Percentiles rank a stretch among this genome's conserved stretches.
Conservation (phyloP, 768 basidiomycete genomes). For the Mycena polygramma region DNA sequence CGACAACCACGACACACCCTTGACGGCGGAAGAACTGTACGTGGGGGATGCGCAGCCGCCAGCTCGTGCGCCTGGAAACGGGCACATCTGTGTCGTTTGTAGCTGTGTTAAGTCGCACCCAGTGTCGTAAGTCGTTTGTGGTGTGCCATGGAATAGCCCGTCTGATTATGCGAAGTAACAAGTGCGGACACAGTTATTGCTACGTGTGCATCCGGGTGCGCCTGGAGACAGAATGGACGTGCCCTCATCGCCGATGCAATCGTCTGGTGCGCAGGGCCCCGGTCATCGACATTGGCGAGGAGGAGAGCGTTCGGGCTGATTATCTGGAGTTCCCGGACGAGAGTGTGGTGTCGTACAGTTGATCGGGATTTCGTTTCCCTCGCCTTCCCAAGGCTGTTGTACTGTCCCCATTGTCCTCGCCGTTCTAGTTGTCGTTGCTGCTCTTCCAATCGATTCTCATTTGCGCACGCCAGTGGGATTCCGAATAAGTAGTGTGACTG, state of each 20-base stretch:
- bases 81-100: neutral
- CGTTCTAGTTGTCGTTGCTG: too few relatives aligned
- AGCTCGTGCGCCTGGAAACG: neutral
- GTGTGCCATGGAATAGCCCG: neutral
- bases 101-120: neutral
- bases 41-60: neutral
- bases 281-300: neutral
- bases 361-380: conserved; percentile 2
- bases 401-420: too few relatives aligned
- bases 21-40: neutral
- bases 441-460: conserved; percentile 1
- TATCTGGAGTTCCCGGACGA: neutral
- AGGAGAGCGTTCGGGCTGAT: neutral
- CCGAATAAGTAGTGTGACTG: too few relatives aligned
- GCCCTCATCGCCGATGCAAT: neutral
- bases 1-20: neutral
- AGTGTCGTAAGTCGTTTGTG: neutral
- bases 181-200: conserved; percentile 6
- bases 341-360: neutral
- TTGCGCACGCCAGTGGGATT: too few relatives aligned
- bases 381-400: neutral
- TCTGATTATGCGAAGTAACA: neutral
- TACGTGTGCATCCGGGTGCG: neutral
- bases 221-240: neutral
- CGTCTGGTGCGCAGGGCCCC: neutral